Base-by-base conservation (phyloP, 352 stramenopile species). In the Phytophthora pisi region DNA sequence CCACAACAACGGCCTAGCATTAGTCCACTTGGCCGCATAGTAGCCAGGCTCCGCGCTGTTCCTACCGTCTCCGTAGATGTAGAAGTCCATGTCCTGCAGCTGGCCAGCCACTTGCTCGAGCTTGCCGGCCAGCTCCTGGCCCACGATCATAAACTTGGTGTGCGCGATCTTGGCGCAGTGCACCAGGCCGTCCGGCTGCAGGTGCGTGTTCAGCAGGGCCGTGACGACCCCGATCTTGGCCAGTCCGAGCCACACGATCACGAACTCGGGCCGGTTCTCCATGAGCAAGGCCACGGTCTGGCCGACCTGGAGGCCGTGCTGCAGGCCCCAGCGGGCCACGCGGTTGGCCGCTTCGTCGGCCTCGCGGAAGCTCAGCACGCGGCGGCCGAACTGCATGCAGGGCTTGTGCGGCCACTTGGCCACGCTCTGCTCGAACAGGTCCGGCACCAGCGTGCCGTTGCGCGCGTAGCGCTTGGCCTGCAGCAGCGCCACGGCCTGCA, bases 221-320 rank as follows among this genome's bases (percentile, higher is more conserved):
- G 79, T 81, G 64, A 92, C 75, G 54, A 96, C 86, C 52, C 90
- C 90, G 43, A 92, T 70, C 71, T 97, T 97, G 61, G 84, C 57
- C 47, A 97, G 75, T 0, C 88, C 90, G 58, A 96, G 77, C 90
- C 90, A 97, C 13, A 88, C 73, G 23, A 89, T 60, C 28, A 97
- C 64, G 56, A 90, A 97, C 65, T 96, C 88, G 36, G 86, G 88
- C 0, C 88, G 78, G 72, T 97, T 97, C 65, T 93, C 82, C 84
- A 96, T 95, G 34, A 96, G 68, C 50, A 96, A 69, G 30, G 81
- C 89, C 28, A 93, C 85, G 4, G 82, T 93, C 55, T 96, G 75
- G 30, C 90, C 89, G 0, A 51, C 18, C 30, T 72, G 56, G 0
- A 97, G 58, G 0, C 82, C 84, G 11, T 72, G 61, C 11, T 67